Base-by-base conservation (phyloP, 495 filamentous ascomycete genomes). In the Melanomma pulvis-pyrius region DNA sequence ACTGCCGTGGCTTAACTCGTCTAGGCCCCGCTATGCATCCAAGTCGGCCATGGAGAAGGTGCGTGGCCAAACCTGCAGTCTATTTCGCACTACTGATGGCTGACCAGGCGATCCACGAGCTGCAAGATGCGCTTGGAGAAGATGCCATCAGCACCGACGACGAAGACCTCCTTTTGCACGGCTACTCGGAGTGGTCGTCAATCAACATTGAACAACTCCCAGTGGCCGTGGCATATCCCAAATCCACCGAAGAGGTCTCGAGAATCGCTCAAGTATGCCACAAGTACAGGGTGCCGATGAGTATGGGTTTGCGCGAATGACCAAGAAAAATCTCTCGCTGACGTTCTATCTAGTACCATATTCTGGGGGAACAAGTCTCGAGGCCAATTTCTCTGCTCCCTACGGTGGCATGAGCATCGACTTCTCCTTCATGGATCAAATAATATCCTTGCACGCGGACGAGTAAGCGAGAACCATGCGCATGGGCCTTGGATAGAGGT, bases 161-260 rank as follows among this genome's bases (percentile, higher is more conserved):
- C 26, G 93, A 96, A 22, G 90, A 94, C 63, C 81, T 96, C 7
- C 84, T 85, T 41, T 76, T 80, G 21, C 93, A 97, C 75, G 92
- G 93, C 21, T 96, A 90, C 74, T 94, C 91, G 12, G 90, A 92
- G 77, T 96, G 92, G 91, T 93, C 90, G 0, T 89, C 90, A 4
- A 82, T 87, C 46, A 96, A 97, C 71, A 87, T 87, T 13, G 87
- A 91, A 39, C 83, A 83, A 4, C 77, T 92, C 0, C 91, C 91
- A 0, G 88, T 92, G n/a, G 91, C 91, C 0, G 90, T 93, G 34
- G 89, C 85, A 9, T 92, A 91, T 73, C 91, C 90, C 15, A 87
- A 84, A 49, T 86, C 82, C 5, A 96, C 92, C 1, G 83, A 90
- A 61, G 89, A 96, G 57, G 92, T 97, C 22, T 88, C 88, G 8